phyloP scores from a whole-genome alignment of 345 rosid species.

The Diplotaxis tenuifolia region DNA sequence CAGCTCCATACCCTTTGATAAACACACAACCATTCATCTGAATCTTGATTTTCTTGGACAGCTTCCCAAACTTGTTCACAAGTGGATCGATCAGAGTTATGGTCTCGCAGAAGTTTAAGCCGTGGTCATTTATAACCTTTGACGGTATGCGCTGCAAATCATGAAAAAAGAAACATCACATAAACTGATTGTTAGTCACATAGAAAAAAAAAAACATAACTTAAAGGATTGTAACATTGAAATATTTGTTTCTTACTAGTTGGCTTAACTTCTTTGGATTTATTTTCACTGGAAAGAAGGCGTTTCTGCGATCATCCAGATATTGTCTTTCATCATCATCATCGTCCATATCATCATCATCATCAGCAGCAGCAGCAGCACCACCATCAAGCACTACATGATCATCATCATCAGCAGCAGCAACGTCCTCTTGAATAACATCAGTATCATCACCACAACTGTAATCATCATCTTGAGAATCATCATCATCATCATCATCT shows the following conservation, averaged over 20 bases:
- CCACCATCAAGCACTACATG: neutral
- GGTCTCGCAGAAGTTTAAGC: constrained; percentile 14
- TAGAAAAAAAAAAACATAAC: neutral
- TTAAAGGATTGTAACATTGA: neutral
- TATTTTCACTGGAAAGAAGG: neutral
- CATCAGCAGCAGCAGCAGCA: neutral
- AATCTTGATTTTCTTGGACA: constrained; percentile 11
- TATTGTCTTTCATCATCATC: neutral
- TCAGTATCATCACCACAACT: neutral
- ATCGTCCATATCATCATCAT: neutral
- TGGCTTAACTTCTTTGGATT: constrained; percentile 27
- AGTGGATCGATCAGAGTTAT: constrained; percentile 15
- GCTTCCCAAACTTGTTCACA: neutral
- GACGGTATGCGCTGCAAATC: constrained; percentile 20
- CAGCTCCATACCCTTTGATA: constrained; percentile 14
- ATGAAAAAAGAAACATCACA: constrained; percentile 11
- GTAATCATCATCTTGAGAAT: too few species aligned
- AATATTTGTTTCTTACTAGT: constrained; percentile 4
- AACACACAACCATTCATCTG: constrained; percentile 7
- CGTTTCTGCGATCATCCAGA: constrained; percentile 14
- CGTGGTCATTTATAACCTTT: constrained; percentile 10
- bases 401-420: neutral
- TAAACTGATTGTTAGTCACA: neutral
- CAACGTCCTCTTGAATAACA: neutral
- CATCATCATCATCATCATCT: neutral